These are phyloP conservation scores for Venturia oleaginea DNA, from an alignment of 2,329 filamentous ascomycete species.

Conservation along the genomic window DNA sequence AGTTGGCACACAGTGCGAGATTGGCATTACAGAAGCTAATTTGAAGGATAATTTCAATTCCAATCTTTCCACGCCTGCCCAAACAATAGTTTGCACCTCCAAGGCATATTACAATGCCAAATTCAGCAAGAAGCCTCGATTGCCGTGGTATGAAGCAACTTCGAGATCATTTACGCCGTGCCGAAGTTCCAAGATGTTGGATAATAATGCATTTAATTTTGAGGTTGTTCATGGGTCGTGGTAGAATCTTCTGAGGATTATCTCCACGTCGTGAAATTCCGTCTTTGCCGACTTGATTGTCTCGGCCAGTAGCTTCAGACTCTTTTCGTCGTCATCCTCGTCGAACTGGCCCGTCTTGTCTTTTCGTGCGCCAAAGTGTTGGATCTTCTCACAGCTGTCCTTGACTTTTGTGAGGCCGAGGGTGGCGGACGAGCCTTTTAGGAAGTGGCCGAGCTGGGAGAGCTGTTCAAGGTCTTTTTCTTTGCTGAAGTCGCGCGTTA, in stretches of 20 bases:
- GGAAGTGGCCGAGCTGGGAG: slow-evolving; percentile 82
- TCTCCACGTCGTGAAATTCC: slow-evolving; percentile 68
- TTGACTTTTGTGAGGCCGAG: slow-evolving; percentile 84
- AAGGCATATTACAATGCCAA: background rate
- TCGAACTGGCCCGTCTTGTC: slow-evolving; percentile 63
- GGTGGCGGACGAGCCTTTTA: slow-evolving; percentile 94
- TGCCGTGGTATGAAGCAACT: background rate
- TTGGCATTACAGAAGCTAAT: background rate
- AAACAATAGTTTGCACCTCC: background rate
- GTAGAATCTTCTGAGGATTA: slow-evolving; percentile 63
- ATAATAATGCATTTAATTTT: background rate
- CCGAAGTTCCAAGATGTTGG: background rate
- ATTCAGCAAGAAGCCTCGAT: background rate
- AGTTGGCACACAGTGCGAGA: background rate
- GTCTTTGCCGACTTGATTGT: slow-evolving; percentile 63
- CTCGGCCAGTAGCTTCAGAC: slow-evolving; percentile 59
- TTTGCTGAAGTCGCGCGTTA: slow-evolving; percentile 40
- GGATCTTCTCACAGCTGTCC: slow-evolving; percentile 92
- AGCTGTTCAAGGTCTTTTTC: slow-evolving; percentile 62
- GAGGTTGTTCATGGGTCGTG: slow-evolving; percentile 29
- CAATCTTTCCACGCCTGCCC: background rate
- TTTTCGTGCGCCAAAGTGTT: slow-evolving; percentile 78
- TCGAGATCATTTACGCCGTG: background rate
- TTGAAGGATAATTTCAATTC: background rate
- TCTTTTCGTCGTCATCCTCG: slow-evolving; percentile 57